These are phyloP conservation scores for Moesziomyces sp. DNA, from an alignment of 1,284 basidiomycete species.

Conservation along the genomic window DNA sequence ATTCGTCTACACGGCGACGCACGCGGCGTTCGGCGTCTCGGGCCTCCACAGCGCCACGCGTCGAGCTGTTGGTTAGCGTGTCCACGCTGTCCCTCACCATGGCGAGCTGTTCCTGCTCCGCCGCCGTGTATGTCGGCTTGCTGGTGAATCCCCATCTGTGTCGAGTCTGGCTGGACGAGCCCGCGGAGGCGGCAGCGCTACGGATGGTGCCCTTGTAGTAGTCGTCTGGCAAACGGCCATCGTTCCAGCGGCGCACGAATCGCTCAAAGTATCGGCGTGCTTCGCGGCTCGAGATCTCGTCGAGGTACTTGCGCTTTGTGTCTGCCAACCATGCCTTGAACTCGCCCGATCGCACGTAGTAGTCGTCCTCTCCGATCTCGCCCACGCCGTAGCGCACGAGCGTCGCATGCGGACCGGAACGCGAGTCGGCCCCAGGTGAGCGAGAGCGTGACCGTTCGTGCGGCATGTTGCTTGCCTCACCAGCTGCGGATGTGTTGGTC, in stretches of 20 bases:
- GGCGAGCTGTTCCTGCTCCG: slow-evolving; percentile 28
- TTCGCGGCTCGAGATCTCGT: slow-evolving; percentile 45
- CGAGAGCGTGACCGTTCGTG: no score
- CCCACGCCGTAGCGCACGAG: slow-evolving; percentile 9
- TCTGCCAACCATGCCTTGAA: slow-evolving; percentile 56
- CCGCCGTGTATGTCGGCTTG: slow-evolving; percentile 12
- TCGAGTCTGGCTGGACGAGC: slow-evolving; percentile 26
- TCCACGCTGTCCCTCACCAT: slow-evolving; percentile 43
- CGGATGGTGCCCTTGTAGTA: slow-evolving; percentile 26
- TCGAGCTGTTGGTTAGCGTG: slow-evolving; percentile 43
- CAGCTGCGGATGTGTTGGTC: no score
- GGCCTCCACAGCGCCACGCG: slow-evolving; percentile 42
- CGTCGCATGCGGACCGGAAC: neutral
- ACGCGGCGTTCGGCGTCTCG: slow-evolving; percentile 31
- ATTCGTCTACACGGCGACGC: neutral
- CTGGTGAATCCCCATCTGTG: slow-evolving; percentile 39
- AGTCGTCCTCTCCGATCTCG: slow-evolving; percentile 31
- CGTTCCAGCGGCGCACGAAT: slow-evolving; percentile 51
- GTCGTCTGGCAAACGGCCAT: slow-evolving; percentile 16
- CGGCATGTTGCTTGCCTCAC: no score
- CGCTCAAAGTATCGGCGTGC: slow-evolving; percentile 49
- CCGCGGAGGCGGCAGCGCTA: slow-evolving; percentile 1
- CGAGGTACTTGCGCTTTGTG: slow-evolving; percentile 34
- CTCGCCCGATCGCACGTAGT: slow-evolving; percentile 40
- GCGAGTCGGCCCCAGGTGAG: no score